phyloP scores from a whole-genome alignment of 139 green algal genomes.

The Diplosphaera chodatii region DNA sequence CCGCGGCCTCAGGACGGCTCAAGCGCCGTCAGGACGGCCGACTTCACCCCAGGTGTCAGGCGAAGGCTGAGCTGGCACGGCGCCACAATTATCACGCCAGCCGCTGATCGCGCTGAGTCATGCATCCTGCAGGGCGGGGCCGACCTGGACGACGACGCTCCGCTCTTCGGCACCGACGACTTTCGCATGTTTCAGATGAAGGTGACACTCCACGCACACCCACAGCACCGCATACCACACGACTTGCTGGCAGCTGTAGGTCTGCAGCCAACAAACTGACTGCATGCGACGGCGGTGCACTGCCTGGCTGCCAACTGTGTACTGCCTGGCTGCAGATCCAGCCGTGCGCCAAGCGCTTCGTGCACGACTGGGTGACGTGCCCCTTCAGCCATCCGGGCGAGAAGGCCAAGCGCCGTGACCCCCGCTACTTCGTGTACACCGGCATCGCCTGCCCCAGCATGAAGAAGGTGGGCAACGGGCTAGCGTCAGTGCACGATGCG shows the following conservation, averaged over 20 bases:
- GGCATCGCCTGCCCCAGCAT: background rate
- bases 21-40: too few relatives aligned
- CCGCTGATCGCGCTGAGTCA: background rate
- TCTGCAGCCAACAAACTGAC: too few relatives aligned
- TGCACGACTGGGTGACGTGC: constrained; percentile 95
- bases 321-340: constrained; percentile 43
- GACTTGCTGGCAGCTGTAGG: too few relatives aligned
- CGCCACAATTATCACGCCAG: background rate
- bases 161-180: constrained; percentile 28
- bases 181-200: constrained; percentile 81
- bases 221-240: too few relatives aligned
- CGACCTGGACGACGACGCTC: background rate
- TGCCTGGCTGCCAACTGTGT: background rate
- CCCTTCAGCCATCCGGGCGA: constrained; percentile 96
- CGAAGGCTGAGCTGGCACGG: background rate
- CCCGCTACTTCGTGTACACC: constrained; percentile 61
- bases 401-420: constrained; percentile 90
- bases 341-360: constrained; percentile 72
- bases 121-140: background rate
- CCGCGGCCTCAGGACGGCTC: too few relatives aligned
- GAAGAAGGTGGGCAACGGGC: background rate
- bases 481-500: too few relatives aligned
- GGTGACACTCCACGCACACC: constrained; percentile 16
- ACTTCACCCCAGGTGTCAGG: too few relatives aligned
- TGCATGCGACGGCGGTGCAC: background rate